These are phyloP conservation scores for Phascolomyces articulosus DNA, from an alignment of 371 early-diverging fungal genomes.

Conservation along the genomic window DNA sequence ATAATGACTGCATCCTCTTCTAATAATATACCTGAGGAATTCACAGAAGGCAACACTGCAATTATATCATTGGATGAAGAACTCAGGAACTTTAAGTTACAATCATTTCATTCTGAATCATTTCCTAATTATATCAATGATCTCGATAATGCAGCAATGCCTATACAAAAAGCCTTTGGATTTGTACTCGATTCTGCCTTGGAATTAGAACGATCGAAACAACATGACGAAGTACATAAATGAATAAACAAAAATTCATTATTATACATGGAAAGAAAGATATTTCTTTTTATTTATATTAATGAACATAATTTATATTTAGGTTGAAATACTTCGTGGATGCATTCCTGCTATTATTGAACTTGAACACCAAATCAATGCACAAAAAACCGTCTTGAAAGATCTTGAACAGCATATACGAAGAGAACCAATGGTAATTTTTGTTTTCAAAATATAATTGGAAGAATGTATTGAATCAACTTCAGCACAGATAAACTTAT, in stretches of 20 bases:
- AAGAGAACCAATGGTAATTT: neutral
- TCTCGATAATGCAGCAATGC: neutral
- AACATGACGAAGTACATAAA: neutral
- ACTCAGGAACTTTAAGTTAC: neutral
- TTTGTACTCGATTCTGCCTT: neutral
- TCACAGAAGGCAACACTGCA: neutral
- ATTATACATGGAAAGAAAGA: neutral
- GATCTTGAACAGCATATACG: neutral
- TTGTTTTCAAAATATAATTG: too few species aligned
- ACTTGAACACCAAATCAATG: neutral
- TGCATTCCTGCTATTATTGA: neutral
- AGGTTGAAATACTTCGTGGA: neutral
- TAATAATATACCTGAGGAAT: neutral
- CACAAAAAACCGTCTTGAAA: neutral
- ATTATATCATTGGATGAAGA: neutral
- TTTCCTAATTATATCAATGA: neutral
- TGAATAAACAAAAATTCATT: too few species aligned
- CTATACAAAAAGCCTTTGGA: neutral
- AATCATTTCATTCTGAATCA: neutral
- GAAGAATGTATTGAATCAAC: too few species aligned
- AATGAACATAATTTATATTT: neutral
- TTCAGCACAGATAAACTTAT: too few species aligned
- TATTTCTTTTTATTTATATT: neutral
- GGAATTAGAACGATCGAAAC: neutral
- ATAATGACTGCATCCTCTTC: slow-evolving; percentile 5